phyloP scores from a whole-genome alignment of 2,329 filamentous ascomycete species.

The Coleophoma crateriformis region DNA sequence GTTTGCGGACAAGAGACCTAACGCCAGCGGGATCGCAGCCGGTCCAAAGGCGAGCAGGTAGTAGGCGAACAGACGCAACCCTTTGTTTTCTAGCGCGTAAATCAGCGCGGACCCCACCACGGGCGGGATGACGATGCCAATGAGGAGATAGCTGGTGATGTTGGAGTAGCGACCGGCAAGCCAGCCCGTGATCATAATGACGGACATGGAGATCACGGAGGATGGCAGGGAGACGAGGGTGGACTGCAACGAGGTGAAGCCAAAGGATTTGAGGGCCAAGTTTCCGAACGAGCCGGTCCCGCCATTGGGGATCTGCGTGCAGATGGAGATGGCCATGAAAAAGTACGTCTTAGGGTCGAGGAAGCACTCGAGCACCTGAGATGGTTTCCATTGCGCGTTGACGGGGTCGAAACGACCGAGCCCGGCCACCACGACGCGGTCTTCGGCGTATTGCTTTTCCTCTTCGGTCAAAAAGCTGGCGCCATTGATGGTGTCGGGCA shows the following conservation, averaged over 20 bases:
- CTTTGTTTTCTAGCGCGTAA: neutral
- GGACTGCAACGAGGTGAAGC: neutral
- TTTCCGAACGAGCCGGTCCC: neutral
- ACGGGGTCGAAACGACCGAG: constrained; percentile 10
- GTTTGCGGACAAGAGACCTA: neutral
- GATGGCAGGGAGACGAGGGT: neutral
- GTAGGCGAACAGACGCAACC: neutral
- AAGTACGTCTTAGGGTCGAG: constrained; percentile 49
- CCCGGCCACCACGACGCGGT: neutral
- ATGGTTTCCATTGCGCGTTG: constrained; percentile 4
- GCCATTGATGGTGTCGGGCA: neutral
- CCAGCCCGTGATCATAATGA: neutral
- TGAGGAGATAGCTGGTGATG: neutral
- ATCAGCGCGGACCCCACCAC: neutral
- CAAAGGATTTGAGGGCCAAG: neutral
- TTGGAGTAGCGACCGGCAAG: neutral
- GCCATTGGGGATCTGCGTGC: neutral
- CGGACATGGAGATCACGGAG: neutral
- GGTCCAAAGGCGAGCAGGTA: neutral
- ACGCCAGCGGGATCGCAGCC: neutral
- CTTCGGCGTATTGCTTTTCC: neutral
- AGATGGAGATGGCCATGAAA: too few species aligned
- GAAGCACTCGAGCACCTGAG: constrained; percentile 30
- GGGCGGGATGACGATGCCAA: neutral
- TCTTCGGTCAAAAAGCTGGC: neutral